phyloP scores from a whole-genome alignment of 192 early-diverging fungal genomes.

The Physocladia obscura region DNA sequence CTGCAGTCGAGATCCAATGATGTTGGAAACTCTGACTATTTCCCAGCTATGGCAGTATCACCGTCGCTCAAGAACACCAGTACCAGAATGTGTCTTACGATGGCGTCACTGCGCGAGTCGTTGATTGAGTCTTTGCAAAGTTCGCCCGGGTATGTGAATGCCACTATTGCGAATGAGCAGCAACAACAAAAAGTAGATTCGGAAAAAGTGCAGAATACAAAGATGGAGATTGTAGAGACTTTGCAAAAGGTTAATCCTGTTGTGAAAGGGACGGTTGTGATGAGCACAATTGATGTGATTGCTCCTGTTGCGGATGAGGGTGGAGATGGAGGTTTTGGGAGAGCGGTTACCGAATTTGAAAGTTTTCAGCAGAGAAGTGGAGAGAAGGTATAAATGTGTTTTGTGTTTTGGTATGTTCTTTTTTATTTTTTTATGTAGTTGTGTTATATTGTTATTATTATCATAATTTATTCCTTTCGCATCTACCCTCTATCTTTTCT shows the following conservation, averaged over 20 bases:
- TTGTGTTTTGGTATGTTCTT: no score
- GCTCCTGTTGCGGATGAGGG: background rate
- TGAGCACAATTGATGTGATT: background rate
- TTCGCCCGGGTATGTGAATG: background rate
- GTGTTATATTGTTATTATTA: no score
- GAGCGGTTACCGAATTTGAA: constrained; percentile 8
- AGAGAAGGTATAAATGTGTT: no score
- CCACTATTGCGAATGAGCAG: no score
- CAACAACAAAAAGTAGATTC: background rate
- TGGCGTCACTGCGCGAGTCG: background rate
- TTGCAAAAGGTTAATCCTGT: constrained; percentile 20
- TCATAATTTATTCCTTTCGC: no score
- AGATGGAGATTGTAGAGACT: background rate
- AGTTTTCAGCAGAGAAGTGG: no score
- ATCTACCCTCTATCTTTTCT: no score
- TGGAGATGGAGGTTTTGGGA: constrained; percentile 1
- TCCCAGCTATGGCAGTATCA: no score
- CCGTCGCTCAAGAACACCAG: no score
- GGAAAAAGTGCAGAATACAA: background rate
- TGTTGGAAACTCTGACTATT: no score
- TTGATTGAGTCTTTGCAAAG: constrained; percentile 8
- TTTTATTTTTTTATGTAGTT: no score
- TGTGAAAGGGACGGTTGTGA: background rate
- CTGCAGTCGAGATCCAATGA: no score
- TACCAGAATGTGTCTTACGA: constrained; percentile 7